Evolutionary conservation across 1,139 yeast genomes (phyloP), one percentile per base, ranked within the genome.

Genomic region (Debaryomycetaceae sp.): DNA sequence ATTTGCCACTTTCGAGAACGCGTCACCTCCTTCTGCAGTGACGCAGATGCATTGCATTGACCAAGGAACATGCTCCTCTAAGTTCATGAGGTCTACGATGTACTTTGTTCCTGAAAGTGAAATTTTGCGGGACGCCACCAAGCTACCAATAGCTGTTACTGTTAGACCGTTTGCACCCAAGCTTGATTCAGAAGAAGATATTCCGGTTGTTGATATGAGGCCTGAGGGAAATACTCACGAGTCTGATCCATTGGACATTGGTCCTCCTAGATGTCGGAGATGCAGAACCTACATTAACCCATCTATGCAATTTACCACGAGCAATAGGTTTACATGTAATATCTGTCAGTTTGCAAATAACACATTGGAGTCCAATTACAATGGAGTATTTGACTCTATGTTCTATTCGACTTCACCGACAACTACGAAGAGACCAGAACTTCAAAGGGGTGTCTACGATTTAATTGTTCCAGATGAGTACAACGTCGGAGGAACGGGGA

Each of bases 201-300:
- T 89, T 3, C 95, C 95, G 0, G 73, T 74, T 5, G 83, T 83
- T 5, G 92, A 86, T 51, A 78, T 84, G 64, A 58, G 75, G 4
- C 55, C 59, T 4, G 59, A 69, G 31, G 72, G 71, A 2, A 40
- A 41, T 15, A 39, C 46, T 6, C 45, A 49, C 2, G 54, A 49
- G 11, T 33, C 44, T 11, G 72, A 67, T 46, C 59, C 64, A 0
- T 51, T 61, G 33, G 74, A 68, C 35, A 56, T 59, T 17, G 87
- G 89, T 0, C 96, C 96, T 1, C 82, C 95, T 30, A 77, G 99
- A 52, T 92, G 98, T 63, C 78, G 80, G 49, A 81, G 98, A 43
- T 92, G 99, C 63, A 78, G 97, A 43, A 78, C 96, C 1, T 92
- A 89, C 60, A 74, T 89, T 49, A 92, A 92, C 58, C 95, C 98